A percentile compares a stretch with the other conserved stretches of the same genome.
phyloP scores from a whole-genome alignment of 2,329 filamentous ascomycete genomes.

The Periglandula ipomoeae region DNA sequence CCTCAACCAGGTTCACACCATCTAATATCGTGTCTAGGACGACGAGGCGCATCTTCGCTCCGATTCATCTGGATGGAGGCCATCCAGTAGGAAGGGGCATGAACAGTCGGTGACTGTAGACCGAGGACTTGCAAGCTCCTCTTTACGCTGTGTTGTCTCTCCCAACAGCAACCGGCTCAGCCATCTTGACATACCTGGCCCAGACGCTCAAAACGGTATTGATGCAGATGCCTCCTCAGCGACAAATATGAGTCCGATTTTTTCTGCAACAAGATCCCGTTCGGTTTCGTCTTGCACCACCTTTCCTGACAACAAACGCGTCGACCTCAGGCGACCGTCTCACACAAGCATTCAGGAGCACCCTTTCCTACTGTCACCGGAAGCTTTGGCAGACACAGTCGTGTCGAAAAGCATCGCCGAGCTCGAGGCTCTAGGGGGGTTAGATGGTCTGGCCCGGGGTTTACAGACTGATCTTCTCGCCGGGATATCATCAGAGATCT shows the following conservation, averaged over 20 bases:
- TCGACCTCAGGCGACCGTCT: not conserved
- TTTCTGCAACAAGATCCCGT: not conserved
- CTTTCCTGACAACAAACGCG: not conserved
- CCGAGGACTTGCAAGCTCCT: not conserved
- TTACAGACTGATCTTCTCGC: constrained; percentile 4
- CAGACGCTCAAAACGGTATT: not conserved
- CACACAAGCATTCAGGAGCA: not conserved
- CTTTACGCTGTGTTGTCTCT: too few relatives aligned
- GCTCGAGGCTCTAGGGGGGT: constrained; percentile 4
- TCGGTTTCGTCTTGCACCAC: constrained; percentile 1
- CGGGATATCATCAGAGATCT: constrained; percentile 1
- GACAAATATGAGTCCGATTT: not conserved
- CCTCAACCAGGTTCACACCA: not conserved
- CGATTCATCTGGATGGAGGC: not conserved
- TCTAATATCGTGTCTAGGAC: not conserved
- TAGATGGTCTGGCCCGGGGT: not conserved
- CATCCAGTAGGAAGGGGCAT: not conserved
- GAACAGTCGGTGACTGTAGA: not conserved
- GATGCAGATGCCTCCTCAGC: not conserved
- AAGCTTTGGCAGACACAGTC: constrained; percentile 1
- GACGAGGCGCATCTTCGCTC: not conserved
- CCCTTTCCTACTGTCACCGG: not conserved
- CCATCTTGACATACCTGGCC: not conserved
- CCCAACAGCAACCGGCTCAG: too few relatives aligned
- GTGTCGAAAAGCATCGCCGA: constrained; percentile 4